Percentiles rank a stretch among this genome's conserved stretches.
phyloP scores from a whole-genome alignment of 2,329 filamentous ascomycete genomes.

The Hymenotorrendiella dingleyae region DNA sequence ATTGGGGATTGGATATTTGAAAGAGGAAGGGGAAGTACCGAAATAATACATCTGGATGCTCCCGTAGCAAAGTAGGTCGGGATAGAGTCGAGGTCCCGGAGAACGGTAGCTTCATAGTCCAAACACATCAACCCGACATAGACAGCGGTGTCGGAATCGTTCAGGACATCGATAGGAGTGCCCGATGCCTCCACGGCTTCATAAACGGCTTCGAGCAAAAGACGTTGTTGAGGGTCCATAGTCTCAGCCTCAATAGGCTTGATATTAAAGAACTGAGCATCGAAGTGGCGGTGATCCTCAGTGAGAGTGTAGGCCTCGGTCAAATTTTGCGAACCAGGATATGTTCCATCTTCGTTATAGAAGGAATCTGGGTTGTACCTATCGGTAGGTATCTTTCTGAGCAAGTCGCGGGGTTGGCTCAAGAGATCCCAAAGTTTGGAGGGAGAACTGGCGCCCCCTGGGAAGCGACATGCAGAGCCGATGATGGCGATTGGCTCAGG shows the following conservation, averaged over 20 bases:
- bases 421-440: slow-evolving; percentile 44
- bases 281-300: slow-evolving; percentile 31
- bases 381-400: slow-evolving; percentile 31
- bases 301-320: slow-evolving; percentile 26
- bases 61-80: background rate
- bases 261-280: slow-evolving; percentile 31
- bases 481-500: slow-evolving; percentile 29
- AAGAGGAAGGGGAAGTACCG: too few species aligned
- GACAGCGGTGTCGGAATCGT: slow-evolving; percentile 18
- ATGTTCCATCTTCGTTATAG: slow-evolving; percentile 44
- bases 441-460: slow-evolving; percentile 33
- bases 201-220: slow-evolving; percentile 21
- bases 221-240: slow-evolving; percentile 13
- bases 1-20: too few species aligned
- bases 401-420: slow-evolving; percentile 38
- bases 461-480: slow-evolving; percentile 34
- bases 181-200: slow-evolving; percentile 22
- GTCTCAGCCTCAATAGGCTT: slow-evolving; percentile 17
- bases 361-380: slow-evolving; percentile 45
- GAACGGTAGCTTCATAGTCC: background rate
- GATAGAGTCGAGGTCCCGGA: background rate
- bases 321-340: slow-evolving; percentile 16
- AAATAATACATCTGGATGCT: background rate
- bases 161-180: slow-evolving; percentile 11
- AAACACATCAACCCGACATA: slow-evolving; percentile 31